Percentiles rank a stretch among this genome's conserved stretches.
These are phyloP conservation scores for Petunia hybrid DNA, from an alignment of 305 asterid genomes.

Conservation along the genomic window DNA sequence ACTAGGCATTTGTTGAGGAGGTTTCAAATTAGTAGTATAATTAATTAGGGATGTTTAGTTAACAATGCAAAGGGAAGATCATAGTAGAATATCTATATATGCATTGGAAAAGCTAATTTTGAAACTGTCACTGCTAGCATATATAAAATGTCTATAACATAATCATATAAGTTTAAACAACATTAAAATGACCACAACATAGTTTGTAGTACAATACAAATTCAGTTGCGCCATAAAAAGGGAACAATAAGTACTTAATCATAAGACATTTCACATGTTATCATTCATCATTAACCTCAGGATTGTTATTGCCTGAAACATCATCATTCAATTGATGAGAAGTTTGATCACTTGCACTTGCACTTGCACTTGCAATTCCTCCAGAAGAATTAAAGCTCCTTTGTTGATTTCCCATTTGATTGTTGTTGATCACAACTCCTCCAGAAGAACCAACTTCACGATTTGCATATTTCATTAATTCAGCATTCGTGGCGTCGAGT, in stretches of 20 bases:
- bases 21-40: no score
- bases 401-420: conserved; percentile 27
- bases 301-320: conserved; percentile 37
- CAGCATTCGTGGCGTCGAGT: conserved; percentile 61
- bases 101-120: no score
- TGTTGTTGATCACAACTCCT: background rate
- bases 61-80: no score
- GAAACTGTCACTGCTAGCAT: no score
- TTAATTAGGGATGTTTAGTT: no score
- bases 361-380: background rate
- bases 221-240: background rate
- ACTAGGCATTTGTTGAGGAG: no score
- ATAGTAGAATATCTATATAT: no score
- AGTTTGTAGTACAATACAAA: background rate
- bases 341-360: conserved; percentile 31
- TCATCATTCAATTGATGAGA: conserved; percentile 30
- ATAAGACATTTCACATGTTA: background rate
- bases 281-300: conserved; percentile 32
- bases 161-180: background rate
- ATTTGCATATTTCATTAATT: conserved; percentile 46
- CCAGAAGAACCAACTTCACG: conserved; percentile 12
- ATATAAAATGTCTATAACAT: background rate
- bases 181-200: conserved; percentile 1
- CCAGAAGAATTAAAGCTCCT: background rate
- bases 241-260: conserved; percentile 1